These are phyloP conservation scores for Fusarium mundagurra DNA, from an alignment of 2,329 filamentous ascomycete genomes.

Conservation along the genomic window DNA sequence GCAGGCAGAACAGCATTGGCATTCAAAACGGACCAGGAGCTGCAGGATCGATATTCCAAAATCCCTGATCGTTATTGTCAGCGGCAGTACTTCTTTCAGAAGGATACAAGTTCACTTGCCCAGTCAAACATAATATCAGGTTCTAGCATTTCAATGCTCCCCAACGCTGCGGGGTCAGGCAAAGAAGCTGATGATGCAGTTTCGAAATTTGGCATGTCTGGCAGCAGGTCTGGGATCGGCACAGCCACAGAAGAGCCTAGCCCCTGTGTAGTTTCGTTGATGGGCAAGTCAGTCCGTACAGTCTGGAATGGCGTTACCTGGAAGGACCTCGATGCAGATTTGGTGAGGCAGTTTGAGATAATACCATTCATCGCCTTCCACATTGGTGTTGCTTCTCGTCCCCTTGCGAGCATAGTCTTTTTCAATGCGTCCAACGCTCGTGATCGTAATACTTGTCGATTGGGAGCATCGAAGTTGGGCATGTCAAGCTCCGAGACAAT, in stretches of 20 bases:
- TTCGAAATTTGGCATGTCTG: neutral
- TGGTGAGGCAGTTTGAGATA: neutral
- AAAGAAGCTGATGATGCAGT: neutral
- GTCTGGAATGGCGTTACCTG: neutral
- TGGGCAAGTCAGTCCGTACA: too few species aligned
- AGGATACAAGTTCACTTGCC: neutral
- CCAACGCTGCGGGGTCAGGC: neutral
- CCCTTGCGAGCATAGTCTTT: neutral
- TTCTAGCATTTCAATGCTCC: neutral
- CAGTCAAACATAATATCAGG: neutral
- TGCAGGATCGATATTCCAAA: neutral
- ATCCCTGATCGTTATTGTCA: neutral
- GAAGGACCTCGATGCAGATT: neutral
- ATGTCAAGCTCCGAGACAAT: neutral
- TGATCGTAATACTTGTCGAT: neutral
- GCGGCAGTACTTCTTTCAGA: neutral
- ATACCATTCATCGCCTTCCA: slow-evolving; percentile 1
- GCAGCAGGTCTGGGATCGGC: accelerated
- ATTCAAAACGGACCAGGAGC: neutral
- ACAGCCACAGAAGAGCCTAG: neutral
- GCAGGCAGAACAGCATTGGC: neutral
- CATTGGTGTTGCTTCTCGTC: neutral
- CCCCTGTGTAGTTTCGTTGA: too few species aligned
- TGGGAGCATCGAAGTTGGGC: neutral
- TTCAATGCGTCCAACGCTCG: neutral